These are phyloP conservation scores for Loxodes magnus DNA, from an alignment of 73 alveolate genomes.

Conservation along the genomic window DNA sequence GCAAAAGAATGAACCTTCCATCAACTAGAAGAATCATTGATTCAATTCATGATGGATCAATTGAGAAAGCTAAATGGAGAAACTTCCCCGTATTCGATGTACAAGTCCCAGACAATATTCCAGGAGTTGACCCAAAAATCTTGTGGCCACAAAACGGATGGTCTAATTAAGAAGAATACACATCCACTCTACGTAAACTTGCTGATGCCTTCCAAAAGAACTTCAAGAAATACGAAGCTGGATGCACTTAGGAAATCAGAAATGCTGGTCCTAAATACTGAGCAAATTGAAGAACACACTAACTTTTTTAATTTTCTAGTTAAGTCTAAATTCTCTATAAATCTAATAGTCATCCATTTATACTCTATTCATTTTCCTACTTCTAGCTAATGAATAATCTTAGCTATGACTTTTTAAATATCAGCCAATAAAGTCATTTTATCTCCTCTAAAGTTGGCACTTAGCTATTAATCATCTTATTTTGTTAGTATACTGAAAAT, in stretches of 20 bases:
- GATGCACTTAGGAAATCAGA: conserved; percentile 21
- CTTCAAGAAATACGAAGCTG: conserved; percentile 35
- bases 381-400: too few relatives aligned
- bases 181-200: background rate
- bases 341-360: too few relatives aligned
- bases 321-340: too few relatives aligned
- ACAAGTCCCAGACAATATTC: conserved; percentile 58
- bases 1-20: conserved; percentile 78
- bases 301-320: too few relatives aligned
- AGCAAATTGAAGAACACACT: too few relatives aligned
- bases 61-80: conserved; percentile 41
- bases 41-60: conserved; percentile 77
- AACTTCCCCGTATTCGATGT: conserved; percentile 50
- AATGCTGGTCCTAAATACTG: conserved; percentile 32
- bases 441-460: too few relatives aligned
- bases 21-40: conserved; percentile 82
- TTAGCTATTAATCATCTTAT: too few relatives aligned
- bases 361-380: too few relatives aligned
- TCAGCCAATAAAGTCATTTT: too few relatives aligned
- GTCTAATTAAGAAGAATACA: conserved; percentile 8
- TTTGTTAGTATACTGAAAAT: too few relatives aligned
- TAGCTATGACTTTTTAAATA: too few relatives aligned
- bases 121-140: conserved; percentile 66
- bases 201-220: conserved; percentile 16
- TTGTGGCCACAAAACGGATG: conserved; percentile 31